Conservation (phyloP, 1,139 yeast genomes). For the Nematodospora anomalae region DNA sequence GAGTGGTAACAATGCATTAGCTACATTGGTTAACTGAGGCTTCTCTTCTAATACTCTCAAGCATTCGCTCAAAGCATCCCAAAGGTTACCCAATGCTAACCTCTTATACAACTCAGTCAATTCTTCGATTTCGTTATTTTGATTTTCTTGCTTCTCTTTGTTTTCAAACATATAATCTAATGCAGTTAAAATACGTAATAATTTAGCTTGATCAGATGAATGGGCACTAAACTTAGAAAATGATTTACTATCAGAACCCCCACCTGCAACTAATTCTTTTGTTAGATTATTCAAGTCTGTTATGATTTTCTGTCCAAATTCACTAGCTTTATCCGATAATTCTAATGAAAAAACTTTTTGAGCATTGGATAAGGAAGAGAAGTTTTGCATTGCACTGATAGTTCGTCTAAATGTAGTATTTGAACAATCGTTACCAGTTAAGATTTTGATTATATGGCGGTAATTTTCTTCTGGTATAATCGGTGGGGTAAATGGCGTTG, state of each 20-base stretch:
- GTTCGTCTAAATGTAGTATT: constrained; percentile 85
- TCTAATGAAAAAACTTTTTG: constrained; percentile 68
- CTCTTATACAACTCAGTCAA: constrained; percentile 63
- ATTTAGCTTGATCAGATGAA: constrained; percentile 84
- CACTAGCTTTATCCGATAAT: constrained; percentile 64
- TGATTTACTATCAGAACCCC: constrained; percentile 52
- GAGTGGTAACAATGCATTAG: constrained; percentile 80
- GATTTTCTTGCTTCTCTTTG: constrained; percentile 23
- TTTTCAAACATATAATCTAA: constrained; percentile 76
- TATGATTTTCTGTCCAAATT: constrained; percentile 58
- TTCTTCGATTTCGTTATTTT: constrained; percentile 39
- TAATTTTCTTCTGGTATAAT: constrained; percentile 63
- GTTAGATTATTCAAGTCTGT: constrained; percentile 56
- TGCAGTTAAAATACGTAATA: constrained; percentile 82
- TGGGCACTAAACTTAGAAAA: constrained; percentile 74
- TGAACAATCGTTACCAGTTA: constrained; percentile 85
- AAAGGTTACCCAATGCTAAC: constrained; percentile 72
- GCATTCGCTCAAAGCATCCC: constrained; percentile 86
- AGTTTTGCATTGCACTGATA: constrained; percentile 77
- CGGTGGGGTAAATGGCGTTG: constrained; percentile 56
- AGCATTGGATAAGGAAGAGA: constrained; percentile 63
- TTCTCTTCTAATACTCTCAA: constrained; percentile 59
- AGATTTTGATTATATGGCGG: constrained; percentile 62
- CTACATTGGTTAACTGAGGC: constrained; percentile 55
- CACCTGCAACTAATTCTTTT: constrained; percentile 41